Percentiles rank a stretch among this genome's conserved stretches.
Conservation (phyloP, 148 eudicot species). For the Dianthus caryophyllus region DNA sequence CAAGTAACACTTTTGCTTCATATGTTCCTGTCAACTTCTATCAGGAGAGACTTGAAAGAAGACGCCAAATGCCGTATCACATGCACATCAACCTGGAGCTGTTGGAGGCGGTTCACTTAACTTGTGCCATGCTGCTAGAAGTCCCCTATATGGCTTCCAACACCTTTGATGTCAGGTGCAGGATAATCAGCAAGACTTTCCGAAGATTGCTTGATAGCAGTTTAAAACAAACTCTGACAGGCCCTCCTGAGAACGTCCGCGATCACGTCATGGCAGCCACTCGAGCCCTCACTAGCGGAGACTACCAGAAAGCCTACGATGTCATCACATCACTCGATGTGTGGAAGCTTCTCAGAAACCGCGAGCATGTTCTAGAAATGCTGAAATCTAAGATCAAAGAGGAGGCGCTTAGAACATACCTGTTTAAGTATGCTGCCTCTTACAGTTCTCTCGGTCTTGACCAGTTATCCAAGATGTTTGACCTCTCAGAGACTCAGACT, state of each 20-base stretch:
- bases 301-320: conserved; percentile 56
- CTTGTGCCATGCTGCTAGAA: conserved; percentile 83
- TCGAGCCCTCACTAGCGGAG: conserved; percentile 66
- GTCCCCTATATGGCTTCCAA: conserved; percentile 89
- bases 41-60: conserved; percentile 76
- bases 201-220: conserved; percentile 57
- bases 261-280: conserved; percentile 83
- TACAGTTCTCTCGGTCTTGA: conserved; percentile 52
- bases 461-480: conserved; percentile 73
- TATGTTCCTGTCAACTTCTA: neutral
- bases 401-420: conserved; percentile 30
- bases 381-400: conserved; percentile 62
- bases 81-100: conserved; percentile 91
- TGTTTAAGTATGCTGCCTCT: conserved; percentile 15
- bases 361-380: conserved; percentile 61
- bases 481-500: conserved; percentile 54
- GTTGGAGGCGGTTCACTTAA: conserved; percentile 74
- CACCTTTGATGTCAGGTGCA: conserved; percentile 56
- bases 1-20: too few relatives aligned
- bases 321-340: conserved; percentile 64
- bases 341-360: conserved; percentile 64
- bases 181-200: conserved; percentile 65
- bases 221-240: conserved; percentile 68
- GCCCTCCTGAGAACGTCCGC: conserved; percentile 65
- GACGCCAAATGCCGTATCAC: conserved; percentile 90